Conservation (phyloP, 2,329 filamentous ascomycete species). For the Hypoxylon sp. region DNA sequence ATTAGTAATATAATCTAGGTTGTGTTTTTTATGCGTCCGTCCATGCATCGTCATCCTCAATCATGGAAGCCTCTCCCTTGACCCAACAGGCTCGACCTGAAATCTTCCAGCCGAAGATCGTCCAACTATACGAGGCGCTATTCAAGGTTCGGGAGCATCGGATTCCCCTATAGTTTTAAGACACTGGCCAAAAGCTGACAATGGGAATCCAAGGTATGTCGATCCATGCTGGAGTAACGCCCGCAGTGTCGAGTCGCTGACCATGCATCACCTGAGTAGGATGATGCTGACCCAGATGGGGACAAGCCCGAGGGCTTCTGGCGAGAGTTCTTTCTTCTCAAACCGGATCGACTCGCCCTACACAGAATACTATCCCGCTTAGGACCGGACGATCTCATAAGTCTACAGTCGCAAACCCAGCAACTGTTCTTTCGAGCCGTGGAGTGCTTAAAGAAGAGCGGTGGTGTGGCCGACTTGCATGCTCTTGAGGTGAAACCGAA, state of each 20-base stretch:
- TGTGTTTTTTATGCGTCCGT: slow-evolving; percentile 15
- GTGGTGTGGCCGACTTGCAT: slow-evolving; percentile 76
- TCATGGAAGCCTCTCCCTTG: slow-evolving; percentile 91
- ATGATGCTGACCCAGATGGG: slow-evolving; percentile 71
- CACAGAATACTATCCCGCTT: slow-evolving; percentile 77
- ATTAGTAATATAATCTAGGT: slow-evolving; percentile 8
- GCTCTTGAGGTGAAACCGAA: slow-evolving; percentile 81
- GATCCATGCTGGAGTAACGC: slow-evolving; percentile 17
- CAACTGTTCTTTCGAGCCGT: slow-evolving; percentile 84
- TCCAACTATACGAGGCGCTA: slow-evolving; percentile 86
- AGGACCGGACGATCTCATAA: slow-evolving; percentile 79
- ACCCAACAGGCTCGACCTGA: slow-evolving; percentile 92
- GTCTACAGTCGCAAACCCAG: slow-evolving; percentile 81
- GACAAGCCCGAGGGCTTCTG: slow-evolving; percentile 92
- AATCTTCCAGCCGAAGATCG: slow-evolving; percentile 93
- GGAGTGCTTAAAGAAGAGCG: slow-evolving; percentile 72
- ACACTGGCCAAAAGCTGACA: slow-evolving; percentile 46
- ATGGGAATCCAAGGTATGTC: slow-evolving; percentile 49
- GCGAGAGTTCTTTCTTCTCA: slow-evolving; percentile 93
- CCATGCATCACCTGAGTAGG: slow-evolving; percentile 50
- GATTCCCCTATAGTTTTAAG: slow-evolving; percentile 39
- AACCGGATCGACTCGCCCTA: slow-evolving; percentile 79
- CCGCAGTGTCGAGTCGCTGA: slow-evolving; percentile 41
- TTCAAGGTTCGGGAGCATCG: slow-evolving; percentile 72
- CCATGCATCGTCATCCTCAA: slow-evolving; percentile 36